phyloP scores from a whole-genome alignment of 2,329 filamentous ascomycete species.

The Fusarium sp. region DNA sequence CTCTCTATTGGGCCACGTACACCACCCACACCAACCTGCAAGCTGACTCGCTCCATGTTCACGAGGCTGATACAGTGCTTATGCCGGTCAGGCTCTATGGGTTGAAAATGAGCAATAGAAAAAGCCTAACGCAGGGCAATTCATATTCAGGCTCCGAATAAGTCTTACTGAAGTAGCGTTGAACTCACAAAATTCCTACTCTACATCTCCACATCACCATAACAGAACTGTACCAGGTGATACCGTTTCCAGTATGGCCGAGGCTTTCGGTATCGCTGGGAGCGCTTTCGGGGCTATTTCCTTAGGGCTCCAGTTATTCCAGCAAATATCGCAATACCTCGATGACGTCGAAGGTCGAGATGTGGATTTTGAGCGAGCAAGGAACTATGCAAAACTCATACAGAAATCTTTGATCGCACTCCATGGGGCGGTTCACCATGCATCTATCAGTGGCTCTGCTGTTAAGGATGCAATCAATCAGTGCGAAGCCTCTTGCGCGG shows the following conservation, averaged over 20 bases:
- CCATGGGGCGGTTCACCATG: fast-evolving
- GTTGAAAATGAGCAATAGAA: no score
- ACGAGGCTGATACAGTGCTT: no score
- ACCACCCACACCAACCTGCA: no score
- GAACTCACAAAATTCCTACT: no score
- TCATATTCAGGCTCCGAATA: no score
- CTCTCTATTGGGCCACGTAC: no score
- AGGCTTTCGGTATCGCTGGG: not conserved
- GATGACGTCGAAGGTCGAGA: not conserved
- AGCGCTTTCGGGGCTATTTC: not conserved
- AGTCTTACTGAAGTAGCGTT: no score
- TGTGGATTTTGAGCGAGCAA: fast-evolving
- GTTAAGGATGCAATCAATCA: fast-evolving
- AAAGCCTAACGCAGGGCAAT: no score
- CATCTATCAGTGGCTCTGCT: fast-evolving
- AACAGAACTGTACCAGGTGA: no score
- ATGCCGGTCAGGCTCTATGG: no score
- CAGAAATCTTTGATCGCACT: fast-evolving
- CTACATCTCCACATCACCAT: no score
- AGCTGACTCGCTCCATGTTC: no score
- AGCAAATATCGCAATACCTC: not conserved
- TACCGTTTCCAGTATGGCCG: not conserved
- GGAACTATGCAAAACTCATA: fast-evolving
- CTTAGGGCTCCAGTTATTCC: not conserved
- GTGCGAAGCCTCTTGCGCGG: fast-evolving